Base-by-base conservation (phyloP, 2,329 filamentous ascomycete genomes). In the Periconia sp. region DNA sequence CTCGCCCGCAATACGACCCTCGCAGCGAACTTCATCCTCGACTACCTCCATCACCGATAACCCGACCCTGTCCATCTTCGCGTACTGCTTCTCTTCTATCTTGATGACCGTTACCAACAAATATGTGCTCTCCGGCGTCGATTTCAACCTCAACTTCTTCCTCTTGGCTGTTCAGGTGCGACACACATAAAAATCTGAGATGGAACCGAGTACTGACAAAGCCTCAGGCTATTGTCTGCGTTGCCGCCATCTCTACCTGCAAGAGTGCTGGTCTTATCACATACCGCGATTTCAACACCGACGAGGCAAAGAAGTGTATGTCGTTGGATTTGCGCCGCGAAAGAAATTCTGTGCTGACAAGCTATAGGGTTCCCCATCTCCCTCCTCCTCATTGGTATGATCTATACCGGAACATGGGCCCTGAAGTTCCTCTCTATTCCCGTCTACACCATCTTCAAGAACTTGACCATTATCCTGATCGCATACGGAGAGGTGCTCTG, bases 81-180 rank as follows among this genome's bases (percentile, higher is more conserved):
- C 90, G 46, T 99, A 99, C 81, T 99, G 94, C 76, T 81, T 89
- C 68, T 91, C 93, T 49, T 97, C 92, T n/a, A 99, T 99, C 72
- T 85, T 93, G 75, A 99, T 99, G 94, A 99, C 94, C 8, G 90
- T 97, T n/a, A 94, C 95, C 75, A 99, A 99, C 80, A 99, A 99
- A 82, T 99, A 95, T 75, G 92, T 97, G 58, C 85, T 99, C 45
- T 97, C 91, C 8, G 94, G 94, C 56, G 82, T 84, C 48, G 85
- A 88, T 62, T 99, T 95, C 85, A 99, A 99, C 77, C 79, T 99
- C 68, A 96, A 96, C 77, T 96, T 97, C 77, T 91, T 99, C 77
- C 89, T 97, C 66, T 85, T 99, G 55, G 88, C 86, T 57, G 83
- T 97, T 56, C 94, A 97, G 87, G 93, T 97, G 85, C 69, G 85